These are phyloP conservation scores for Tricholoma saponaceum DNA, from an alignment of 768 basidiomycete species.

Conservation along the genomic window DNA sequence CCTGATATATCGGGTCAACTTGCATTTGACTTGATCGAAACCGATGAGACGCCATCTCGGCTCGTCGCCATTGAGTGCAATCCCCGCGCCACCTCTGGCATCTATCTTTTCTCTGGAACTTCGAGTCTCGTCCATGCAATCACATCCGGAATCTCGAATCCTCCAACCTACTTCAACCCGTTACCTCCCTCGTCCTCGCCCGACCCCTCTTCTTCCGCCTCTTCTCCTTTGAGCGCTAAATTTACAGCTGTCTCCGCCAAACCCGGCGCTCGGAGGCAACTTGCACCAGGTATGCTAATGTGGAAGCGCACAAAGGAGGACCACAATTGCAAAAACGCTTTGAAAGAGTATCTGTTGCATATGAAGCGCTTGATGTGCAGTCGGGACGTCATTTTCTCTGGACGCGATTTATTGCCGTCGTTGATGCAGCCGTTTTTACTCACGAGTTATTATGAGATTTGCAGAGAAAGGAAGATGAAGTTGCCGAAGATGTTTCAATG, in stretches of 20 bases:
- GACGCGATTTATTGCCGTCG: conserved; percentile 14
- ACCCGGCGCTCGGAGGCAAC: conserved; percentile 11
- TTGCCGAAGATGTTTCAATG: conserved; percentile 19
- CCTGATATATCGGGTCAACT: conserved; percentile 13
- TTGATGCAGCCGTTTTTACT: conserved; percentile 20
- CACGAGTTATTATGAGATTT: conserved; percentile 19
- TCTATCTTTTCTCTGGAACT: conserved; percentile 12
- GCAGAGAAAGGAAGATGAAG: conserved; percentile 14
- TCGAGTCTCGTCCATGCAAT: conserved; percentile 10
- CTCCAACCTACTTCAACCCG: neutral
- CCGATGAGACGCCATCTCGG: neutral
- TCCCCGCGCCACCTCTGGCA: conserved; percentile 3
- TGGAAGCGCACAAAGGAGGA: conserved; percentile 8
- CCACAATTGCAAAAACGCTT: neutral
- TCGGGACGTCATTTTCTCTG: conserved; percentile 14
- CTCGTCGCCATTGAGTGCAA: conserved; percentile 18
- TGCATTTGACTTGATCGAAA: conserved; percentile 17
- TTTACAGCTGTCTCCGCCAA: neutral
- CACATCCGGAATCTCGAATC: conserved; percentile 3
- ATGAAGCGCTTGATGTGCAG: conserved; percentile 15
- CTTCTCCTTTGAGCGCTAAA: neutral
- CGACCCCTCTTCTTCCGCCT: neutral
- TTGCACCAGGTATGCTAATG: conserved; percentile 17
- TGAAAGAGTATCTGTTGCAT: conserved; percentile 15
- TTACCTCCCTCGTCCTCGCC: neutral